These are phyloP conservation scores for Austroboletus festivus DNA, from an alignment of 768 basidiomycete genomes.

Conservation along the genomic window DNA sequence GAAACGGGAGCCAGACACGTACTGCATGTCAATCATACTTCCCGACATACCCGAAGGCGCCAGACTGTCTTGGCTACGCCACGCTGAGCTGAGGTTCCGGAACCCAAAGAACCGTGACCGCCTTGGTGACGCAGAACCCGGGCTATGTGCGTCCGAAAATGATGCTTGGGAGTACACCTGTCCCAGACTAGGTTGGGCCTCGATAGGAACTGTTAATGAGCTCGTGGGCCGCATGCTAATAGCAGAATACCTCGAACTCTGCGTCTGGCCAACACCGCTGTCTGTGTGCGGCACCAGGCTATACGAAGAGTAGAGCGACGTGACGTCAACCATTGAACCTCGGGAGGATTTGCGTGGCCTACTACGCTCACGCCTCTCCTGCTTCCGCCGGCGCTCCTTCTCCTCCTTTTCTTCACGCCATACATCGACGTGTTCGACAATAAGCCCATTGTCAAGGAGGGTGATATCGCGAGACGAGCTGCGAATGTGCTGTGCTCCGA, in stretches of 20 bases:
- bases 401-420: conserved; percentile 76
- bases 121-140: conserved; percentile 63
- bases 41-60: conserved; percentile 80
- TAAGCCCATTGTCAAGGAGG: conserved; percentile 83
- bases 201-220: conserved; percentile 55
- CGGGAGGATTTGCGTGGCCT: conserved; percentile 71
- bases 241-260: conserved; percentile 60
- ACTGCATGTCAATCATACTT: conserved; percentile 95
- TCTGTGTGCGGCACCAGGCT: conserved; percentile 56
- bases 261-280: conserved; percentile 51
- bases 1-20: conserved; percentile 35
- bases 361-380: conserved; percentile 57
- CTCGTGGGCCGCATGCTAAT: conserved; percentile 58
- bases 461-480: conserved; percentile 70
- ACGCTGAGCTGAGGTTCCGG: conserved; percentile 65
- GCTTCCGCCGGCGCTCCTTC: conserved; percentile 62
- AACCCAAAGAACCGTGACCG: conserved; percentile 77
- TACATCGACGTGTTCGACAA: conserved; percentile 84
- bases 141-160: conserved; percentile 76
- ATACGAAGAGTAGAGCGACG: conserved; percentile 67
- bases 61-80: conserved; percentile 78
- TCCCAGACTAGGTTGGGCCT: conserved; percentile 56
- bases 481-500: conserved; percentile 38
- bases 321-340: conserved; percentile 67
- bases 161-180: conserved; percentile 75